These are phyloP conservation scores for Peronosclerospora sorghi DNA, from an alignment of 352 stramenopile genomes.

Conservation along the genomic window DNA sequence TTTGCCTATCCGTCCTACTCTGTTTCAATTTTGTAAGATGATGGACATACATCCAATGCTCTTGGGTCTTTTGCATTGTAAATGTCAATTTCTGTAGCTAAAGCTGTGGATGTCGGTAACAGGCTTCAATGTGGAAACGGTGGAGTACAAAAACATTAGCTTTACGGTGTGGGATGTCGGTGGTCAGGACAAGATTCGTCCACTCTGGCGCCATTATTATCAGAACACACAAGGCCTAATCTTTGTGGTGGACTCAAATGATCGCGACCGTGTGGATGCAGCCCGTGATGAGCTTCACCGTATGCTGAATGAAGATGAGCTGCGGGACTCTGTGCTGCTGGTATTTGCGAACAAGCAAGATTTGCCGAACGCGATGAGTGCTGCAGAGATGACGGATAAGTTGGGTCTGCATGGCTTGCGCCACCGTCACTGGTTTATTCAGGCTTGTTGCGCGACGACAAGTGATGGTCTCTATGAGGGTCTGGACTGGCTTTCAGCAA, in stretches of 20 bases:
- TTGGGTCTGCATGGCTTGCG: slow-evolving; percentile 94
- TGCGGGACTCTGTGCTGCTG: slow-evolving; percentile 93
- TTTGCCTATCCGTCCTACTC: background rate
- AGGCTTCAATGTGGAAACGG: slow-evolving; percentile 99
- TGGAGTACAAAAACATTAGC: slow-evolving; percentile 99
- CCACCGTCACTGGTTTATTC: slow-evolving; percentile 98
- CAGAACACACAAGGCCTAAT: slow-evolving; percentile 99
- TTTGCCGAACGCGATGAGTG: slow-evolving; percentile 91
- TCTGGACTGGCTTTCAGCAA: slow-evolving; percentile 94
- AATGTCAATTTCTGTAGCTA: background rate
- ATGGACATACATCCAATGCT: background rate
- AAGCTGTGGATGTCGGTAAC: slow-evolving; percentile 3
- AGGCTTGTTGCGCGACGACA: slow-evolving; percentile 98
- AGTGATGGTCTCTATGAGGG: slow-evolving; percentile 98
- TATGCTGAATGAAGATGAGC: slow-evolving; percentile 98
- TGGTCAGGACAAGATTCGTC: slow-evolving; percentile 98
- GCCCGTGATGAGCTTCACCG: slow-evolving; percentile 95
- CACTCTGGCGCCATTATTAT: slow-evolving; percentile 99
- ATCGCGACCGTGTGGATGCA: slow-evolving; percentile 95
- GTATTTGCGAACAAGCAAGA: slow-evolving; percentile 99
- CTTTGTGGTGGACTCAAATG: slow-evolving; percentile 99
- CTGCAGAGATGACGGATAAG: slow-evolving; percentile 98
- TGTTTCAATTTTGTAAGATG: background rate
- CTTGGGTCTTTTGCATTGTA: background rate
- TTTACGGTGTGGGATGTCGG: slow-evolving; percentile 99